phyloP scores from a whole-genome alignment of 208 protist genomes.

The Tetramitus jugosus region DNA sequence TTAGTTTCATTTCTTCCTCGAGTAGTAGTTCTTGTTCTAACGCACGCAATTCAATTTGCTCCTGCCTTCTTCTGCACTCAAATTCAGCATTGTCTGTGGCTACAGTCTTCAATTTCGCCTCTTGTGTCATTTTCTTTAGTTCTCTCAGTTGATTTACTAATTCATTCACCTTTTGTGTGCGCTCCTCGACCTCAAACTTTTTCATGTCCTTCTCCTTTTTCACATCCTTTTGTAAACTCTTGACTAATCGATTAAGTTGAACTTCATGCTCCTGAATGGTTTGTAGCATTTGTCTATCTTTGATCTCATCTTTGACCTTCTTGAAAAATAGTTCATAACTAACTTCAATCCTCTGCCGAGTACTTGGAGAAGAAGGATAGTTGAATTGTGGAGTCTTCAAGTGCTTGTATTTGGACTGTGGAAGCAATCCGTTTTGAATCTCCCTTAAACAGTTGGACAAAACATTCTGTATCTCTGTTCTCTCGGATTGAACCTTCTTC shows the following conservation, averaged over 20 bases:
- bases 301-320: not conserved
- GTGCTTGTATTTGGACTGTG: no score
- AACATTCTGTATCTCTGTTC: conserved; percentile 1
- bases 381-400: not conserved
- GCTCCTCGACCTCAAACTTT: not conserved
- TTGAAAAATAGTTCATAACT: conserved; percentile 1
- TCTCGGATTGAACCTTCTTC: conserved; percentile 25
- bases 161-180: not conserved
- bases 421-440: not conserved
- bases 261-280: not conserved
- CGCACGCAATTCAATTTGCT: not conserved
- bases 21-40: not conserved
- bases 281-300: conserved; percentile 2
- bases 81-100: not conserved
- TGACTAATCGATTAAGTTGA: not conserved
- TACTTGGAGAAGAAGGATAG: not conserved
- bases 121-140: conserved; percentile 2
- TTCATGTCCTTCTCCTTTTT: conserved; percentile 3
- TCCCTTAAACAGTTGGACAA: not conserved
- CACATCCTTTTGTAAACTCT: not conserved
- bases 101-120: not conserved
- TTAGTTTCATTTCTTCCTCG: not conserved
- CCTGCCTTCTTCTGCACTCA: conserved; percentile 10
- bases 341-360: not conserved
- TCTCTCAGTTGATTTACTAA: conserved; percentile 9